Base-by-base conservation (phyloP, 225 moss, liverwort and hornwort species). In the Marchantia polymorpha region DNA sequence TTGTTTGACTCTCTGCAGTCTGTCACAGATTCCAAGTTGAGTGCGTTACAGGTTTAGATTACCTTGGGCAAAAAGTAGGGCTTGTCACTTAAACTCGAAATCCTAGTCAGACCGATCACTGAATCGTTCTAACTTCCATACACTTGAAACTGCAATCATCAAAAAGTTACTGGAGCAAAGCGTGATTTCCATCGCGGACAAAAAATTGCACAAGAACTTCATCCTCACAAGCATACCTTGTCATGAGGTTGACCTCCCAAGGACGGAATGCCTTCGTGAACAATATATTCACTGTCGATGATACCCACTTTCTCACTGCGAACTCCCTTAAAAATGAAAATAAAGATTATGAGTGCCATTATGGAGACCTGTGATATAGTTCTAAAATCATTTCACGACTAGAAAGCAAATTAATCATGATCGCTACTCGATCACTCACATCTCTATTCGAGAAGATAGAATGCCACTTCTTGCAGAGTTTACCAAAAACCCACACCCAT, bases 181-280 rank as follows among this genome's bases (percentile, higher is more conserved):
- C 9, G 23, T 19, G 30, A 69, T 31, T 20, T 31, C 61, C 4
- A 8, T 23, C 5, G 61, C n/a, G 1, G 61, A 61, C 1, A 61
- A 8, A 60, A 60, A 39, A 22, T 16, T 60, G 22, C 61, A n/a
- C 23, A 31, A 47, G 7, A 27, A 8, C 12, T 19, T 11, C 9
- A 47, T 72, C 48, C 19, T 3, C n/a, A 51, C 50, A 72, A 49
- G 61, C 61, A 81, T 81, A 94, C 91, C 72, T 56, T 72, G 10
- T 80, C 75, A 7, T 29, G 72, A 14, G 54, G 81, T 7, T 87
- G 84, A 1, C 95, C 95, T 53, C 95, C 93, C 2, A 95, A 86
- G 30, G 95, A 92, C 74, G 95, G 95, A 79, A 95, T 95, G 80
- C 92, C 89, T 84, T 92, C 82, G 77, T 95, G 95, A 76, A 92